These are phyloP conservation scores for Tilletia indica DNA, from an alignment of 1,284 basidiomycete genomes.

Conservation along the genomic window DNA sequence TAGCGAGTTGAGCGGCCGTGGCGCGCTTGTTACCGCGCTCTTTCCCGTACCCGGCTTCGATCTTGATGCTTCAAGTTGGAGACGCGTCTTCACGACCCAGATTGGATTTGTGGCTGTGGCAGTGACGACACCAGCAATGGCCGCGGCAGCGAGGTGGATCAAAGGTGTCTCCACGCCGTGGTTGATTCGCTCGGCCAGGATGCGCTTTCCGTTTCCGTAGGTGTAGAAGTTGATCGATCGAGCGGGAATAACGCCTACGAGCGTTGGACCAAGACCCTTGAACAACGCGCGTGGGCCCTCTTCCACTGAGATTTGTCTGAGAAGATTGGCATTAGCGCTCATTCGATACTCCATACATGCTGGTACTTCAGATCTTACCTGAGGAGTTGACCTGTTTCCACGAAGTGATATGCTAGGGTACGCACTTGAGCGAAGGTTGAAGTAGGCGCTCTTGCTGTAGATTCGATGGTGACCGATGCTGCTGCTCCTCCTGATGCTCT, in stretches of 20 bases:
- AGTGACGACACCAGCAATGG: slow-evolving; percentile 75
- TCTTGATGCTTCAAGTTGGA: slow-evolving; percentile 67
- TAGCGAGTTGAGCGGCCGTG: slow-evolving; percentile 62
- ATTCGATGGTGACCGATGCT: slow-evolving; percentile 15
- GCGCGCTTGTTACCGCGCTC: slow-evolving; percentile 18
- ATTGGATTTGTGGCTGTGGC: slow-evolving; percentile 93
- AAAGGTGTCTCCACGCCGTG: slow-evolving; percentile 74
- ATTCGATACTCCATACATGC: not conserved
- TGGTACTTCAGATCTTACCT: slow-evolving; percentile 33
- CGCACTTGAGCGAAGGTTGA: slow-evolving; percentile 53
- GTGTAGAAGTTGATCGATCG: slow-evolving; percentile 91
- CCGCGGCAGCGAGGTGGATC: slow-evolving; percentile 83
- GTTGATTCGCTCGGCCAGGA: slow-evolving; percentile 81
- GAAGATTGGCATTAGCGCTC: not conserved
- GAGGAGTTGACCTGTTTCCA: slow-evolving; percentile 87
- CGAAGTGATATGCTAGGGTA: slow-evolving; percentile 82
- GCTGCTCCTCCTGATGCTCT: slow-evolving; percentile 23
- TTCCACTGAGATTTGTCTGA: slow-evolving; percentile 70
- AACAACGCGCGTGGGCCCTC: slow-evolving; percentile 89
- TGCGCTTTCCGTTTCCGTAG: slow-evolving; percentile 92
- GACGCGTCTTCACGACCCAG: slow-evolving; percentile 95
- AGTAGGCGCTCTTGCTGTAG: not conserved
- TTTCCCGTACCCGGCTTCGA: not conserved
- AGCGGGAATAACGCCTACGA: slow-evolving; percentile 92
- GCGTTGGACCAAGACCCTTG: slow-evolving; percentile 88